Evolutionary conservation across 2,329 filamentous ascomycete species (phyloP).

Genomic region (Cladosporium phlei): DNA sequence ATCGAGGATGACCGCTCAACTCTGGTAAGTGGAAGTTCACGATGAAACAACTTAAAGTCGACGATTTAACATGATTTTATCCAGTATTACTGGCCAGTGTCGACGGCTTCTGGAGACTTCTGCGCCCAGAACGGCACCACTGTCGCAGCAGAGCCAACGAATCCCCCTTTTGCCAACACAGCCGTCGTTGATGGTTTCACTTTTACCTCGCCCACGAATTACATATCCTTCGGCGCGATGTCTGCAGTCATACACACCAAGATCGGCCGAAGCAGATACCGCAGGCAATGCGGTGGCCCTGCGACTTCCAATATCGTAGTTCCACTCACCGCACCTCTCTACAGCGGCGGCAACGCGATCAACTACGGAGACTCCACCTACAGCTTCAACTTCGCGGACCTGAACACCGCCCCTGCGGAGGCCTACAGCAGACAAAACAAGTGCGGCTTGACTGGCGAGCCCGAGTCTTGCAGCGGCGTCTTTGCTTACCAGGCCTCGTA

Average conservation of each 20-base stretch:
- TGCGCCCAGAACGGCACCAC: constrained; percentile 8
- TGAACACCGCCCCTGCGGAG: neutral
- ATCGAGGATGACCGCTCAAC: too few species aligned
- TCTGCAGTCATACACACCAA: too few species aligned
- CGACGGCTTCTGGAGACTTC: constrained; percentile 4
- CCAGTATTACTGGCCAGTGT: constrained; percentile 6
- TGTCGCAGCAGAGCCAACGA: constrained; percentile 3
- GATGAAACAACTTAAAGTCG: neutral
- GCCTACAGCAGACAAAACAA: constrained; percentile 2
- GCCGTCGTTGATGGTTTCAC: neutral
- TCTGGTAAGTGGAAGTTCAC: too few species aligned
- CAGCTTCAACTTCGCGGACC: constrained; percentile 7
- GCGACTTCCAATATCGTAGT: neutral
- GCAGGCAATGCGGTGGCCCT: neutral
- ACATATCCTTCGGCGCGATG: neutral
- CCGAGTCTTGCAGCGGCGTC: neutral
- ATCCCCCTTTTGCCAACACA: neutral
- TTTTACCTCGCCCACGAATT: neutral
- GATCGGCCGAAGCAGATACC: too few species aligned
- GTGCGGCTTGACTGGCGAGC: neutral
- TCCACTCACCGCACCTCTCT: constrained; percentile 2
- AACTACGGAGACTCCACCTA: neutral
- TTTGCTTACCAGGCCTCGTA: neutral
- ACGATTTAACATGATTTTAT: neutral
- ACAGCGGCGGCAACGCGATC: constrained; percentile 4